These are phyloP conservation scores for Chlamydomonas schloesseri DNA, from an alignment of 139 green algal genomes.

Conservation along the genomic window DNA sequence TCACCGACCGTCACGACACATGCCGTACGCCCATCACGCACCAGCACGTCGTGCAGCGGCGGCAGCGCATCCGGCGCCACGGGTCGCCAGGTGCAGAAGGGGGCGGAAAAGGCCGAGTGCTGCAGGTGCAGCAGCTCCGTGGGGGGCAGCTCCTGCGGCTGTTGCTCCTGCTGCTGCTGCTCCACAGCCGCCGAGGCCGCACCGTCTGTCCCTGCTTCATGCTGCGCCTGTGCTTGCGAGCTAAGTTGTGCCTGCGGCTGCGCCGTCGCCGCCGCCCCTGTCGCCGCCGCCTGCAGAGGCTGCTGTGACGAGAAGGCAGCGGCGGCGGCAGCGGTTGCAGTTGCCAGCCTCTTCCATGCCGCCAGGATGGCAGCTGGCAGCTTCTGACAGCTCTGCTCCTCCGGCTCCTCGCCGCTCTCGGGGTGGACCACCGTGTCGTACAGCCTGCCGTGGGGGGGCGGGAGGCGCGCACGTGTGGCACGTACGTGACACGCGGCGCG, in stretches of 20 bases:
- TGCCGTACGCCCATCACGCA: neutral
- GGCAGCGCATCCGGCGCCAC: constrained; percentile 28
- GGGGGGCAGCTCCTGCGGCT: neutral
- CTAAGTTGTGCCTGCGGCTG: neutral
- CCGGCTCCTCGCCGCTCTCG: neutral
- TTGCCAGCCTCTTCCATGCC: neutral
- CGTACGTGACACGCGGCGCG: too few relatives aligned
- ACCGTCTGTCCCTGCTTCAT: neutral
- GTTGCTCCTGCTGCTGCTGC: neutral
- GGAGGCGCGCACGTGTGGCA: too few relatives aligned
- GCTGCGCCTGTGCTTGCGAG: neutral
- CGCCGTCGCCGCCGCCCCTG: neutral
- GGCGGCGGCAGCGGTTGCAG: too few relatives aligned
- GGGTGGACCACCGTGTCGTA: constrained; percentile 39
- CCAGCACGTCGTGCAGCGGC: constrained; percentile 39
- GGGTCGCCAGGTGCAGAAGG: constrained; percentile 36
- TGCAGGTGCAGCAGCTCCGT: constrained; percentile 33
- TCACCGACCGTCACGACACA: too few relatives aligned
- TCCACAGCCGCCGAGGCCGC: too few relatives aligned
- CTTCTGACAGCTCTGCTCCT: constrained; percentile 35
- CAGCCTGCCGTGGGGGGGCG: neutral
- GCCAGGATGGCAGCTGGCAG: constrained; percentile 26
- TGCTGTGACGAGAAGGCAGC: neutral
- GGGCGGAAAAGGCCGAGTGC: constrained; percentile 21
- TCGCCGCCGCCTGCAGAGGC: neutral